Percentiles rank a stretch among this genome's conserved stretches.
These are phyloP conservation scores for Pythium dissotocum DNA, from an alignment of 352 stramenopile species.

Conservation along the genomic window DNA sequence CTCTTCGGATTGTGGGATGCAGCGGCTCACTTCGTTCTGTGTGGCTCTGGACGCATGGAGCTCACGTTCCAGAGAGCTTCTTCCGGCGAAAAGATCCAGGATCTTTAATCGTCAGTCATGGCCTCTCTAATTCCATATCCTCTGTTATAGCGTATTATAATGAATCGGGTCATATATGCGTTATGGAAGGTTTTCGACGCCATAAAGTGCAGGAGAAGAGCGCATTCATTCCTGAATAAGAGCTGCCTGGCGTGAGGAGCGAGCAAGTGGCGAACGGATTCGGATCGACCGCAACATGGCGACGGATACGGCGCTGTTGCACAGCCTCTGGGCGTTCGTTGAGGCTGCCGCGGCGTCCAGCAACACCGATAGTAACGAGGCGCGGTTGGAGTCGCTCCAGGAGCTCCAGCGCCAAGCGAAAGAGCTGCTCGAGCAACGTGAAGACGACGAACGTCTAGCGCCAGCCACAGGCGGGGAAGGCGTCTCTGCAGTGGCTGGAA, in stretches of 20 bases:
- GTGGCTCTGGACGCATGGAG: background rate
- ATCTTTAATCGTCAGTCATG: background rate
- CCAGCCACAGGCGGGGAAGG: background rate
- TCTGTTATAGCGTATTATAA: background rate
- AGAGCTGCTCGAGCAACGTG: conserved; percentile 31
- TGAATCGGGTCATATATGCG: background rate
- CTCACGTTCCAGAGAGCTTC: background rate
- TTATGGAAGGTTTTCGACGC: background rate
- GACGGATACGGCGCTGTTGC: background rate
- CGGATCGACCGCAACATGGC: background rate
- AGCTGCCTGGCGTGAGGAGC: background rate
- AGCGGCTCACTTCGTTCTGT: background rate
- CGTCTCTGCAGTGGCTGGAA: background rate
- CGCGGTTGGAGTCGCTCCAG: conserved; percentile 34
- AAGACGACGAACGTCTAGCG: no score
- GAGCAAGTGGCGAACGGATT: background rate
- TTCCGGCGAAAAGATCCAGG: background rate
- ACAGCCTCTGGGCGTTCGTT: conserved; percentile 58
- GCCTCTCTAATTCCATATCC: background rate
- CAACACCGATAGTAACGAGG: conserved; percentile 14
- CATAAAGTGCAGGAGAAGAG: background rate
- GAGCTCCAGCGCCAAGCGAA: conserved; percentile 26
- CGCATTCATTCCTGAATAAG: background rate
- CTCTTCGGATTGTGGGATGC: background rate
- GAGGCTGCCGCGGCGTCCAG: conserved; percentile 28